These are phyloP conservation scores for Candida coquimbonensis DNA, from an alignment of 805 yeast species.

Conservation along the genomic window DNA sequence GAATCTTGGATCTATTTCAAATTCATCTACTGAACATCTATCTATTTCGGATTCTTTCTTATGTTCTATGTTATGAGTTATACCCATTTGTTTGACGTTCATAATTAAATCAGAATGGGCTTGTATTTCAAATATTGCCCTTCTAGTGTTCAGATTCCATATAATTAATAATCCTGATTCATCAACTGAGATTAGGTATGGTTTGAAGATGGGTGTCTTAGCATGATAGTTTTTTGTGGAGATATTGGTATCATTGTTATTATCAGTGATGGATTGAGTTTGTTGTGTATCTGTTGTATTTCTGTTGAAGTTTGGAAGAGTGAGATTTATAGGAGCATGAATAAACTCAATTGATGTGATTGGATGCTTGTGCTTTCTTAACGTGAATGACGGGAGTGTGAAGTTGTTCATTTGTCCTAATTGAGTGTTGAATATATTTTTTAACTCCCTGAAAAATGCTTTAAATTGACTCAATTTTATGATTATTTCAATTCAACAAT, in stretches of 20 bases:
- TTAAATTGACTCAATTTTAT: too few relatives aligned
- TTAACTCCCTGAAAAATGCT: too few relatives aligned
- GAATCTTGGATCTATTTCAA: constrained; percentile 21
- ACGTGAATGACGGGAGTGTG: constrained; percentile 19
- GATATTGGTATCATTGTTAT: too few relatives aligned
- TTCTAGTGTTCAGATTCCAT: constrained; percentile 54
- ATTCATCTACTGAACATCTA: not conserved
- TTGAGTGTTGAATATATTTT: too few relatives aligned
- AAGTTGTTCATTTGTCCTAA: not conserved
- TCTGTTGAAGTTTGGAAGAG: too few relatives aligned
- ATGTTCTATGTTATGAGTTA: constrained; percentile 8
- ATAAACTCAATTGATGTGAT: constrained; percentile 24
- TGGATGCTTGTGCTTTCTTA: constrained; percentile 28
- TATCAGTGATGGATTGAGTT: too few relatives aligned
- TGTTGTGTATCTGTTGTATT: too few relatives aligned
- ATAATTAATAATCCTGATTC: constrained; percentile 53
- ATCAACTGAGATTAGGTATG: constrained; percentile 48
- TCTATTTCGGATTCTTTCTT: too few relatives aligned
- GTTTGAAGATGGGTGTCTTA: constrained; percentile 16
- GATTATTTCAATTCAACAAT: too few relatives aligned
- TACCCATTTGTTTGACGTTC: constrained; percentile 40
- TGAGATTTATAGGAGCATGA: constrained; percentile 11
- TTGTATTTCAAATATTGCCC: constrained; percentile 53
- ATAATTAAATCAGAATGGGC: constrained; percentile 51
- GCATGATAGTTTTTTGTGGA: too few relatives aligned